phyloP scores from a whole-genome alignment of 2,329 filamentous ascomycete species.

The Annulohypoxylon truncatum region DNA sequence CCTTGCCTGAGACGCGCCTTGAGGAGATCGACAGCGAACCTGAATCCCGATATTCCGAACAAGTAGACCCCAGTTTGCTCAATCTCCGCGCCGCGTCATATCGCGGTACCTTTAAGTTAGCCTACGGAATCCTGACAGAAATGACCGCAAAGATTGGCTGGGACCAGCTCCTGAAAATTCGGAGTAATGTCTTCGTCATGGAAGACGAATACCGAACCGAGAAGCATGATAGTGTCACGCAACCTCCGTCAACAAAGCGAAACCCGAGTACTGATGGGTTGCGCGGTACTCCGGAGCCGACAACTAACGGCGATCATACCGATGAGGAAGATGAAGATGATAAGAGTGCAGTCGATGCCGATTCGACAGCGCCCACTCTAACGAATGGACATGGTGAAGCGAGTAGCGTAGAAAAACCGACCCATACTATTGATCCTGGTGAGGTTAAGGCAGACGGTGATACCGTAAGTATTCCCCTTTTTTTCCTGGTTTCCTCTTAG shows the following conservation, averaged over 20 bases:
- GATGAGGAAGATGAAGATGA: conserved; percentile 52
- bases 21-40: conserved; percentile 97
- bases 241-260: conserved; percentile 64
- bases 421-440: conserved; percentile 80
- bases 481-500: background rate
- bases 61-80: conserved; percentile 86
- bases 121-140: conserved; percentile 92
- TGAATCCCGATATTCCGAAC: conserved; percentile 81
- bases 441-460: conserved; percentile 76
- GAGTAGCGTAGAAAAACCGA: conserved; percentile 77
- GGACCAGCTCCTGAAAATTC: conserved; percentile 94
- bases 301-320: conserved; percentile 59
- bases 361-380: conserved; percentile 50
- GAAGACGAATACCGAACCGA: conserved; percentile 97
- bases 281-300: conserved; percentile 74
- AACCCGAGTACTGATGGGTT: conserved; percentile 85
- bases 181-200: conserved; percentile 99
- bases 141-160: conserved; percentile 97
- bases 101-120: conserved; percentile 94
- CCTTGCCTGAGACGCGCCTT: conserved; percentile 86
- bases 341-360: conserved; percentile 48
- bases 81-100: conserved; percentile 90
- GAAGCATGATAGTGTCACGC: conserved; percentile 71
- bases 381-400: conserved; percentile 55
- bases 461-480: conserved; percentile 30